Evolutionary conservation across 164 flowering plant species (phyloP).

Genomic region (Santalum album): DNA sequence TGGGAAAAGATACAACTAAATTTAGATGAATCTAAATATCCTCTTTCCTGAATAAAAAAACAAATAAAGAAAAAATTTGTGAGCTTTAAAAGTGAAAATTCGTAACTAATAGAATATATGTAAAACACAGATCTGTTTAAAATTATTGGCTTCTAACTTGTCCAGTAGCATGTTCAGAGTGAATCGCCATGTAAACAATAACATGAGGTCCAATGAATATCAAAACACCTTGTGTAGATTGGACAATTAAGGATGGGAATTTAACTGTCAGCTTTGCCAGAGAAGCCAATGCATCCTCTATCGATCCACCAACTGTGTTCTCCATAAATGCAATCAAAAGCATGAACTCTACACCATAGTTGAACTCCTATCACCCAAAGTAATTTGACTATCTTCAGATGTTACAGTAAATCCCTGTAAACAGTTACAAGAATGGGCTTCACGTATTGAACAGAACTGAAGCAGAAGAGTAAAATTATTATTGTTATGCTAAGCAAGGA

Average conservation of each 20-base stretch:
- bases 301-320: constrained; percentile 31
- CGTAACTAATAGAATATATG: too few relatives aligned
- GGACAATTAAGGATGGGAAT: constrained; percentile 68
- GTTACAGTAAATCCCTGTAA: not conserved
- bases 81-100: too few relatives aligned
- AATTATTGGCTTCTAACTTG: too few relatives aligned
- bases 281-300: constrained; percentile 61
- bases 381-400: constrained; percentile 5
- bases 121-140: too few relatives aligned
- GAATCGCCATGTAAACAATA: too few relatives aligned
- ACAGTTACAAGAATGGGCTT: not conserved
- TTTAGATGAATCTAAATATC: too few relatives aligned
- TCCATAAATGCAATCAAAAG: constrained; percentile 50
- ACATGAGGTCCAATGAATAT: too few relatives aligned
- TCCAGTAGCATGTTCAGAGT: too few relatives aligned
- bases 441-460: not conserved
- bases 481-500: not conserved
- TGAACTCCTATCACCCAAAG: constrained; percentile 58
- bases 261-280: constrained; percentile 31
- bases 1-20: not conserved
- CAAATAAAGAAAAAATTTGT: too few relatives aligned
- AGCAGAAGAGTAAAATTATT: too few relatives aligned
- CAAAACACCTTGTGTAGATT: constrained; percentile 60
- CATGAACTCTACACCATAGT: constrained; percentile 70
- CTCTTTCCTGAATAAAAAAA: not conserved